Evolutionary conservation across 306 rosid genomes (phyloP), one percentile per base, ranked within the genome.

Genomic region (Canavalia gladiata): DNA sequence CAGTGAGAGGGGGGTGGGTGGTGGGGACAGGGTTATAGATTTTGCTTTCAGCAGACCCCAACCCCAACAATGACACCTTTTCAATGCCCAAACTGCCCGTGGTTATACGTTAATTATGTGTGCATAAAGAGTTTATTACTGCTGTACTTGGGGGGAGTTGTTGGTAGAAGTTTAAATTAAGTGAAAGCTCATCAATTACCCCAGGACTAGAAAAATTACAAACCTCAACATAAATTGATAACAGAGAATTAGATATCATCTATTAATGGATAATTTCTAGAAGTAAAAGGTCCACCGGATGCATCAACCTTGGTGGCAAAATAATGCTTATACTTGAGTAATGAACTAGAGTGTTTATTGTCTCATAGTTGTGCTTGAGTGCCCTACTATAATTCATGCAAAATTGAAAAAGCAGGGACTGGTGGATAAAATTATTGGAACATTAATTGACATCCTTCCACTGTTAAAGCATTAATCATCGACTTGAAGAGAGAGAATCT

Each of bases 11-110:
- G 80, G 52, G 41, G 41, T 4, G 41, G 41, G 0, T 0, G 41
- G 41, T 0, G 41, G 84, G 86, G 82, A 72, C 92, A 87, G 51
- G 84, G 89, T 91, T 64, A 91, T 82, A 84, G 72, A 72, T 68
- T 68, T 9, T 76, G 75, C 75, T 76, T 60, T 79, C 55, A 58
- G 35, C 63, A 65, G 42, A 56, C 45, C 76, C 65, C 34, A 42
- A 2, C 11, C 80, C 63, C 46, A 25, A 9, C 12, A 60, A 49
- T 31, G 63, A 52, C 42, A 3, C 58, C 50, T 68, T 6, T 4
- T 5, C 18, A 42, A 71, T 71, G 46, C 74, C 78, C 49, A 78
- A 58, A 67, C 8, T 85, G 59, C 82, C 87, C 84, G 13, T 33
- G 46, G 9, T 35, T 39, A 25, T 58, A 10, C 37, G 41, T 18